phyloP scores from a whole-genome alignment of 1,139 yeast species.

The Suhomyces terraborum region DNA sequence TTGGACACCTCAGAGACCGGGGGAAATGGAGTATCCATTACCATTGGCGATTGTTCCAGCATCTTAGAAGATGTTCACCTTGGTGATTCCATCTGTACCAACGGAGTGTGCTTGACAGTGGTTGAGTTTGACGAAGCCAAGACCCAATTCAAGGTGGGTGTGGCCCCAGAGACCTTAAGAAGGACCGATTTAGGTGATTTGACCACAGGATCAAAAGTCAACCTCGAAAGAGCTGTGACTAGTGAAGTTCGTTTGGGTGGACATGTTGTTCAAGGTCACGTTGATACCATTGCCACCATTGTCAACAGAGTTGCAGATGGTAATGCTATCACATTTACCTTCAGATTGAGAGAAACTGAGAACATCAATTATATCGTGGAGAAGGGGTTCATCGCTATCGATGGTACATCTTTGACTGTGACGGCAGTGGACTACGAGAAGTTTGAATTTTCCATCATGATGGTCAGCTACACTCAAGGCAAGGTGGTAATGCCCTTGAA shows the following conservation, averaged over 20 bases:
- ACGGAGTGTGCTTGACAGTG: slow-evolving; percentile 94
- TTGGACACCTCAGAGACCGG: slow-evolving; percentile 62
- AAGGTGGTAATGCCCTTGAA: slow-evolving; percentile 76
- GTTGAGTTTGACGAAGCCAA: slow-evolving; percentile 64
- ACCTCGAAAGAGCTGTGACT: slow-evolving; percentile 86
- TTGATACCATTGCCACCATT: slow-evolving; percentile 82
- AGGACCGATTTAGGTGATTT: slow-evolving; percentile 74
- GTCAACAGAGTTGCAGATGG: slow-evolving; percentile 60
- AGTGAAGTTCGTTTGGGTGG: slow-evolving; percentile 91
- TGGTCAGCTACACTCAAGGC: slow-evolving; percentile 88
- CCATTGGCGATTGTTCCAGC: slow-evolving; percentile 60
- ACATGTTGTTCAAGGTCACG: slow-evolving; percentile 96
- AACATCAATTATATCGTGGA: slow-evolving; percentile 80
- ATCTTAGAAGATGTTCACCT: slow-evolving; percentile 79
- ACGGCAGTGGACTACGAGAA: slow-evolving; percentile 65
- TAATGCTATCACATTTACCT: slow-evolving; percentile 76
- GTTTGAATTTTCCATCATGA: slow-evolving; percentile 76
- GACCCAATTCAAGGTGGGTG: slow-evolving; percentile 76
- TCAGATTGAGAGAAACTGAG: slow-evolving; percentile 65
- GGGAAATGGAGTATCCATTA: slow-evolving; percentile 77
- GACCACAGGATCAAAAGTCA: slow-evolving; percentile 61
- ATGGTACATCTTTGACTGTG: slow-evolving; percentile 92
- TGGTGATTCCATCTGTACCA: slow-evolving; percentile 90
- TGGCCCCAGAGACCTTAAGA: slow-evolving; percentile 89
- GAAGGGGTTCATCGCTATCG: slow-evolving; percentile 89